These are phyloP conservation scores for Ustilago hordei DNA, from an alignment of 1,284 basidiomycete genomes.

Conservation along the genomic window DNA sequence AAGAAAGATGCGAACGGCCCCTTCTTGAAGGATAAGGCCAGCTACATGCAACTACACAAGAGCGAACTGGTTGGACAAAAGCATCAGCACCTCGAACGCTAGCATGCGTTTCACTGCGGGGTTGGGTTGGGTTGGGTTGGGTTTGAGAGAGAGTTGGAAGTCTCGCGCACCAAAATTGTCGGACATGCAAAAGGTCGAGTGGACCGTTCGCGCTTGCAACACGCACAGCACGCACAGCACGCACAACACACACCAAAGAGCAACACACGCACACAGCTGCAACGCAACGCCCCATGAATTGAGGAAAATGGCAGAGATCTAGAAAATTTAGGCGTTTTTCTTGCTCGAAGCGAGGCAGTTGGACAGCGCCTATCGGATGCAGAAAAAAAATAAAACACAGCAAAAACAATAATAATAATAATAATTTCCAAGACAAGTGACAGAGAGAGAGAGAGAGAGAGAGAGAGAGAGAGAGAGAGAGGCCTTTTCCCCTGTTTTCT, in stretches of 20 bases:
- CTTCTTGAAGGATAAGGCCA: neutral
- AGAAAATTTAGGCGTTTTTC: conserved; percentile 1
- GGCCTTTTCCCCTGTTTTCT: neutral
- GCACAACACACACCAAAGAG: neutral
- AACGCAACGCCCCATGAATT: conserved; percentile 3
- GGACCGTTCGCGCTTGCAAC: conserved; percentile 1
- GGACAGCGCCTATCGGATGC: conserved; percentile 2
- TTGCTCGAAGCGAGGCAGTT: neutral
- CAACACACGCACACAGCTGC: conserved; percentile 4
- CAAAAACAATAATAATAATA: neutral
- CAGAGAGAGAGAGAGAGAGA: neutral
- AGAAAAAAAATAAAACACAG: neutral
- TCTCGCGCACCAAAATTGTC: conserved; percentile 1
- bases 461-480: no score
- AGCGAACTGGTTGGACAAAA: neutral
- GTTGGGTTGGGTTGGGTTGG: neutral
- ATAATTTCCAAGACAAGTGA: conserved; percentile 1
- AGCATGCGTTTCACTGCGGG: neutral
- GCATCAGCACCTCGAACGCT: neutral
- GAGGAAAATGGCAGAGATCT: conserved; percentile 3
- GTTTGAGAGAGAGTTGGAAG: conserved; percentile 1
- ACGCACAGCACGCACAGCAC: neutral
- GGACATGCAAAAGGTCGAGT: neutral
- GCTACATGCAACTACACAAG: neutral
- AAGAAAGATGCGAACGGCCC: neutral